These are phyloP conservation scores for Aspergillus arachidicola DNA, from an alignment of 2,329 filamentous ascomycete genomes.

Conservation along the genomic window DNA sequence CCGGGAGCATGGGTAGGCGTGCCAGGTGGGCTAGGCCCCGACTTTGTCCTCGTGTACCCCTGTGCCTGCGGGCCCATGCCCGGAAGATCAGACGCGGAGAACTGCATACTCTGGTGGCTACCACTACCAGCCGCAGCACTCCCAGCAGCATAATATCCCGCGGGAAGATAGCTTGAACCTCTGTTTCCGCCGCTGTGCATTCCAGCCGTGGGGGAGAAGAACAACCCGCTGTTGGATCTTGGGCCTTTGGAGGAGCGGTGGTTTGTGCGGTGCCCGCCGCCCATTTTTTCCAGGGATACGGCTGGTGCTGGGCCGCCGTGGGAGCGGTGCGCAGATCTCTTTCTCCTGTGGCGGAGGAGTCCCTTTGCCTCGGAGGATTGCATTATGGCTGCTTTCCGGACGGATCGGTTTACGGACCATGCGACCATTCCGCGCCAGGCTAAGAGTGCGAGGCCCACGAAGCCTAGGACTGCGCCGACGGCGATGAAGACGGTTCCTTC, in stretches of 20 bases:
- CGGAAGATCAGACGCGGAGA: slow-evolving; percentile 62
- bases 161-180: slow-evolving; percentile 77
- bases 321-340: slow-evolving; percentile 34
- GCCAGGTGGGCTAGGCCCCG: slow-evolving; percentile 62
- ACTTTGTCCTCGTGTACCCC: slow-evolving; percentile 53
- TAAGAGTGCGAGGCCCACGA: slow-evolving; percentile 78
- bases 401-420: slow-evolving; percentile 88
- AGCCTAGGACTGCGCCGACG: slow-evolving; percentile 84
- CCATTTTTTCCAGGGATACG: slow-evolving; percentile 59
- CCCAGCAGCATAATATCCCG: slow-evolving; percentile 84
- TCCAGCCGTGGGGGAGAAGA: slow-evolving; percentile 88
- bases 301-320: slow-evolving; percentile 34
- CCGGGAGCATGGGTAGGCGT: slow-evolving; percentile 61
- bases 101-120: slow-evolving; percentile 17
- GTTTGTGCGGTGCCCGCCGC: slow-evolving; percentile 34
- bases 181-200: slow-evolving; percentile 62
- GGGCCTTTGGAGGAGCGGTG: slow-evolving; percentile 32
- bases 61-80: slow-evolving; percentile 63
- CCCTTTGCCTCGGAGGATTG: slow-evolving; percentile 74
- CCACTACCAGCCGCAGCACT: slow-evolving; percentile 54
- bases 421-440: slow-evolving; percentile 86
- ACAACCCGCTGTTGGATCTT: slow-evolving; percentile 72
- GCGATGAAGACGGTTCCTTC: slow-evolving; percentile 96
- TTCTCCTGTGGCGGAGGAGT: slow-evolving; percentile 53
- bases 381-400: slow-evolving; percentile 79